A percentile compares a stretch with the other conserved stretches of the same genome.
These are phyloP conservation scores for Suhomyces guaymorum DNA, from an alignment of 1,139 yeast genomes.

Conservation along the genomic window DNA sequence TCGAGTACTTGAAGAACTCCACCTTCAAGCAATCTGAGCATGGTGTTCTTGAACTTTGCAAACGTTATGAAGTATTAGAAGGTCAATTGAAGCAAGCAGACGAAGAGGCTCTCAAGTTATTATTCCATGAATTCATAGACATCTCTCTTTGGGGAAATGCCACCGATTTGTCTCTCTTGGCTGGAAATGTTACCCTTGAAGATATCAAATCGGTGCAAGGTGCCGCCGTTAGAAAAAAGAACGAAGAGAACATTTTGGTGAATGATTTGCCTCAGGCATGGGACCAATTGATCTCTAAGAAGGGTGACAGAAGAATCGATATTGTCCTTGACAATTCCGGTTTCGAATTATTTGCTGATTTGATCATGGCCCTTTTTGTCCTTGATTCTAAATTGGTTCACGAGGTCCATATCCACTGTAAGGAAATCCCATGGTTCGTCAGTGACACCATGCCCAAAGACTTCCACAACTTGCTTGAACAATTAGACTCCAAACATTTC, in stretches of 20 bases:
- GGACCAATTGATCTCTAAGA: slow-evolving; percentile 39
- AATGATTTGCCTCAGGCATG: slow-evolving; percentile 77
- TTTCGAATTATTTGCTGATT: slow-evolving; percentile 88
- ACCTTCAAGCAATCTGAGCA: slow-evolving; percentile 73
- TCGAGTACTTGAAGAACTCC: slow-evolving; percentile 64
- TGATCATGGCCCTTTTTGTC: slow-evolving; percentile 71
- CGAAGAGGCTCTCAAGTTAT: slow-evolving; percentile 43
- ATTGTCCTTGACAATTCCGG: slow-evolving; percentile 94
- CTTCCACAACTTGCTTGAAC: slow-evolving; percentile 57
- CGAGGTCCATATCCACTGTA: slow-evolving; percentile 78
- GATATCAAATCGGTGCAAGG: slow-evolving; percentile 93
- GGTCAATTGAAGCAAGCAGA: slow-evolving; percentile 36
- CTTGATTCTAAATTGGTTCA: slow-evolving; percentile 67
- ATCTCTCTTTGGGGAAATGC: slow-evolving; percentile 98
- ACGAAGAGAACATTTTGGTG: slow-evolving; percentile 77
- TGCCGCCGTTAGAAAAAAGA: slow-evolving; percentile 77
- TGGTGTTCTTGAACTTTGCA: slow-evolving; percentile 83
- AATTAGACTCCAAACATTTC: slow-evolving; percentile 53
- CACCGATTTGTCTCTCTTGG: slow-evolving; percentile 85
- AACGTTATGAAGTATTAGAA: slow-evolving; percentile 50
- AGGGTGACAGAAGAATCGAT: slow-evolving; percentile 58
- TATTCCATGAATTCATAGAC: slow-evolving; percentile 79
- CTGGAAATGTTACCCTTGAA: slow-evolving; percentile 74
- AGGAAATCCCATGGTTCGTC: slow-evolving; percentile 95
- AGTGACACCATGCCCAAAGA: slow-evolving; percentile 92